A percentile compares a stretch with the other conserved stretches of the same genome.
Conservation (phyloP, 2,329 filamentous ascomycete species). For the Aplosporella prunicola region DNA sequence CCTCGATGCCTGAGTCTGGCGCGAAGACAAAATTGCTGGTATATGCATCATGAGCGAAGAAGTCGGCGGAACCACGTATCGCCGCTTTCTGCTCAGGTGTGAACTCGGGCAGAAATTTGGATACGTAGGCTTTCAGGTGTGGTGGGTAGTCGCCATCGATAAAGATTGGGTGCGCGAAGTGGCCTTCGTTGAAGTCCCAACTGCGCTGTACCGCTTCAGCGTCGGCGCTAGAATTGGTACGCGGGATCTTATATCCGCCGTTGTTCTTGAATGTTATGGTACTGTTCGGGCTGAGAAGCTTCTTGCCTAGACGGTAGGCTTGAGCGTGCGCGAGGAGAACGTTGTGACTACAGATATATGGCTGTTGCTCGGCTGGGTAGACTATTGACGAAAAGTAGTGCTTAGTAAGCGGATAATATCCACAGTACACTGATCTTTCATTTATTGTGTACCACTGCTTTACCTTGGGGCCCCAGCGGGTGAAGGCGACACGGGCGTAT, state of each 20-base stretch:
- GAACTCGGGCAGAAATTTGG: constrained; percentile 23
- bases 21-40: constrained; percentile 26
- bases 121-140: constrained; percentile 27
- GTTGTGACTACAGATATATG: constrained; percentile 27
- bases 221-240: constrained; percentile 25
- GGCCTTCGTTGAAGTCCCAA: constrained; percentile 31
- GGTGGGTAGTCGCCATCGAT: constrained; percentile 37
- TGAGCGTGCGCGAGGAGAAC: constrained; percentile 29
- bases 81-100: constrained; percentile 22
- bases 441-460: constrained; percentile 35
- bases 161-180: constrained; percentile 35
- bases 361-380: constrained; percentile 26
- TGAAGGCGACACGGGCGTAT: constrained; percentile 32
- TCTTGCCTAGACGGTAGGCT: constrained; percentile 34
- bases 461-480: constrained; percentile 29
- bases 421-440: constrained; percentile 28
- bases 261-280: constrained; percentile 29
- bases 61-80: constrained; percentile 26
- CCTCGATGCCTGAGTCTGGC: constrained; percentile 26
- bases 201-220: constrained; percentile 23
- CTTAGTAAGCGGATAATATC: not conserved
- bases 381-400: constrained; percentile 28
- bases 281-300: constrained; percentile 29
- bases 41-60: constrained; percentile 31
- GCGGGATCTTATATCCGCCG: constrained; percentile 28